Percentiles rank a stretch among this genome's conserved stretches.
These are phyloP conservation scores for Aspergillus fischeri DNA, from an alignment of 2,329 filamentous ascomycete species.

Conservation along the genomic window DNA sequence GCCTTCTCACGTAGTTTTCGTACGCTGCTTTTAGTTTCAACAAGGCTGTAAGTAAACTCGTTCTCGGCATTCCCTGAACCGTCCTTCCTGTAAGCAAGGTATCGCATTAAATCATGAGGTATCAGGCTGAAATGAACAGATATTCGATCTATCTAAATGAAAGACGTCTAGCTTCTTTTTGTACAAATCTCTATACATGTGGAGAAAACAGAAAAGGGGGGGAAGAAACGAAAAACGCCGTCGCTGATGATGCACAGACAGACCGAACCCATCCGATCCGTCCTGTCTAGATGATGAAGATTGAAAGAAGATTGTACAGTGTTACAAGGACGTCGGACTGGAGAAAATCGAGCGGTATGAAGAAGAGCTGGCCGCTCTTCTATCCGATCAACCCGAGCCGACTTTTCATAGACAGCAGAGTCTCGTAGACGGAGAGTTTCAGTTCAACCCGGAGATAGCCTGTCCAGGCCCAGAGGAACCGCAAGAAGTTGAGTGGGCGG, in stretches of 20 bases:
- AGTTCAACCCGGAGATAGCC: slow-evolving; percentile 54
- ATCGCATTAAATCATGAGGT: background rate
- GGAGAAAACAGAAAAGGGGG: slow-evolving; percentile 4
- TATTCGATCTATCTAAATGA: background rate
- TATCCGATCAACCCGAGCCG: slow-evolving; percentile 41
- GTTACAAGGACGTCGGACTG: background rate
- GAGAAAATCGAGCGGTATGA: background rate
- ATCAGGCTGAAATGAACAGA: background rate
- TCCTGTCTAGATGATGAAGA: background rate
- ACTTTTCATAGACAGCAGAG: slow-evolving; percentile 49
- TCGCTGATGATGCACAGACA: slow-evolving; percentile 31
- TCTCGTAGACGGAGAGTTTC: slow-evolving; percentile 57
- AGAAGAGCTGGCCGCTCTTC: background rate
- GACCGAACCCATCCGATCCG: slow-evolving; percentile 14
- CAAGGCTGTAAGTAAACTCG: slow-evolving; percentile 33
- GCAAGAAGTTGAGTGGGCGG: slow-evolving; percentile 49
- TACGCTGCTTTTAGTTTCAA: background rate
- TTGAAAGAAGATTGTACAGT: background rate
- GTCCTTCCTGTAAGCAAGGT: background rate
- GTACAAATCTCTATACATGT: background rate
- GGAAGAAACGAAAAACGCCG: slow-evolving; percentile 17
- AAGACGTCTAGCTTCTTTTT: background rate
- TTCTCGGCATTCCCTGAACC: too few species aligned
- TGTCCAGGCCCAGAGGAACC: slow-evolving; percentile 50
- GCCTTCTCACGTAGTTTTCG: background rate